Base-by-base conservation (phyloP, 2,329 filamentous ascomycete species). In the Hypoxylon rubiginosum region DNA sequence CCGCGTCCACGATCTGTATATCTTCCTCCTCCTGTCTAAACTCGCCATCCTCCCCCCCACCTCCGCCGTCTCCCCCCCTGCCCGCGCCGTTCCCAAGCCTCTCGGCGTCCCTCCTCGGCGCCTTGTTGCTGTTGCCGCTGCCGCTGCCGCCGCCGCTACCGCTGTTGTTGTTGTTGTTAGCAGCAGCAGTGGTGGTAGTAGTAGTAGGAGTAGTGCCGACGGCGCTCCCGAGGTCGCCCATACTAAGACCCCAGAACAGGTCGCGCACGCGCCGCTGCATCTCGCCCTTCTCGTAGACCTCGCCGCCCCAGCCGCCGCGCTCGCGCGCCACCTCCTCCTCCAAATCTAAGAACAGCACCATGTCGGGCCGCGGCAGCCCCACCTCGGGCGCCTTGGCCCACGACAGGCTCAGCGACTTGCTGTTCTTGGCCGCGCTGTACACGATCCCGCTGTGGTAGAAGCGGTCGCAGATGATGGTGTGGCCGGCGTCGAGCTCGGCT, bases 381-480 rank as follows among this genome's bases (percentile, higher is more conserved):
- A 92, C 86, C 73, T 98, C 96, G 0, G 94, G 93, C 15, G 89
- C 86, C 71, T 92, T 90, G 7, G 93, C 94, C 94, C 96, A 99
- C 0, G 86, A 80, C 0, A 97, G 83, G 0, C 86, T 82, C 11
- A 97, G 85, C 1, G 83, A 79, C 0, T 90, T 87, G 71, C 92
- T 93, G 48, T 88, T 84, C 77, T 98, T 98, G 3, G 96, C 95
- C 0, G 93, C 93, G 24, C 91, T 93, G 82, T 98, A 99, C 53
- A 97, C 93, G 62, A 94, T 92, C 58, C 96, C 96, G 19, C 92
- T 96, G 82, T 97, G 95, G 78, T 97, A 97, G 82, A 98, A 99
- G 51, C 96, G 90, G 79, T 99, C 96, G 71, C 95, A 90, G 41
- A 99, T 84, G 32, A 99, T 85, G 0, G 89, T 96, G 19, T 85